Percentiles rank a stretch among this genome's conserved stretches.
These are phyloP conservation scores for Rubus parviflorus DNA, from an alignment of 306 rosid species.

Conservation along the genomic window DNA sequence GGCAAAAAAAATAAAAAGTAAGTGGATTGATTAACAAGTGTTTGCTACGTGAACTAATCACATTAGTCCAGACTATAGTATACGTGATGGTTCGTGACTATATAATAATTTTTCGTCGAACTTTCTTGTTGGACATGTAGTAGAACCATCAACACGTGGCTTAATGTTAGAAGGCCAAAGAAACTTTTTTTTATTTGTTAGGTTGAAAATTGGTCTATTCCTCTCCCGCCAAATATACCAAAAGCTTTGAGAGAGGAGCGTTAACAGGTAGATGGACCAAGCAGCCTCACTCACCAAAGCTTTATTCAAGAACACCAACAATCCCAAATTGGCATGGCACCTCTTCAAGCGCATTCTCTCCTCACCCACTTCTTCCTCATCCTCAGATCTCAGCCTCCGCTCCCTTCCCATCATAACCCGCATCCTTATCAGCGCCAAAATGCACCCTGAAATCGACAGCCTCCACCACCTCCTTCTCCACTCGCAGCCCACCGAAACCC, in stretches of 20 bases:
- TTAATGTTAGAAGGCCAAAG: no score
- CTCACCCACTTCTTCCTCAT: constrained; percentile 33
- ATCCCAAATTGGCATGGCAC: constrained; percentile 80
- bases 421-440: constrained; percentile 52
- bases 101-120: no score
- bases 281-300: constrained; percentile 40
- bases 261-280: constrained; percentile 34
- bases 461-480: constrained; percentile 50
- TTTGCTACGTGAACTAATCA: no score
- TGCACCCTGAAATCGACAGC: constrained; percentile 55
- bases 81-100: no score
- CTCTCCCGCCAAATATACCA: no score
- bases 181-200: no score
- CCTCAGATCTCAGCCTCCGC: constrained; percentile 26
- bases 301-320: constrained; percentile 47
- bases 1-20: no score
- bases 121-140: no score
- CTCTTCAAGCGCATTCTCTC: constrained; percentile 67
- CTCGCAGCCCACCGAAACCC: constrained; percentile 40
- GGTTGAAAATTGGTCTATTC: no score
- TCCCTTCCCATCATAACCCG: constrained; percentile 51
- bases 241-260: neutral
- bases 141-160: no score
- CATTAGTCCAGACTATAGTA: no score
- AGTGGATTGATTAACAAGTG: no score